These are phyloP conservation scores for Klebsormidium nitens DNA, from an alignment of 139 green algal genomes.

Conservation along the genomic window DNA sequence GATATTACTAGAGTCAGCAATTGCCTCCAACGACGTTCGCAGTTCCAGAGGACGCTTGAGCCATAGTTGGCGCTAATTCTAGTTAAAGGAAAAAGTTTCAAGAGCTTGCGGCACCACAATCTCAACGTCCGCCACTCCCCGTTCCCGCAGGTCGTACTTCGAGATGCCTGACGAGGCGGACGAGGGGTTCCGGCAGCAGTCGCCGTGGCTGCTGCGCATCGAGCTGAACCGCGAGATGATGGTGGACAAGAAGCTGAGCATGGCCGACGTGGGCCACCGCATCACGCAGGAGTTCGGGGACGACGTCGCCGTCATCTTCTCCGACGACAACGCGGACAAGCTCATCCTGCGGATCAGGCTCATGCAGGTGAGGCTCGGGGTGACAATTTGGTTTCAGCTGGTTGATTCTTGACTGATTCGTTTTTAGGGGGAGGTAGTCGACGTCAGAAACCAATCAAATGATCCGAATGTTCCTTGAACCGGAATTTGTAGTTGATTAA, in stretches of 20 bases:
- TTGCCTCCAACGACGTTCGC: too few relatives aligned
- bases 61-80: too few relatives aligned
- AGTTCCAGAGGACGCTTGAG: too few relatives aligned
- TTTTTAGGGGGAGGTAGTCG: too few relatives aligned
- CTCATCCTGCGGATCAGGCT: conserved; percentile 85
- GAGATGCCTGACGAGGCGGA: conserved; percentile 81
- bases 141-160: conserved; percentile 74
- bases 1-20: too few relatives aligned
- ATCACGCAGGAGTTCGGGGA: conserved; percentile 82
- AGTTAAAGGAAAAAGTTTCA: too few relatives aligned
- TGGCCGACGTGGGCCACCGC: conserved; percentile 65
- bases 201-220: conserved; percentile 94
- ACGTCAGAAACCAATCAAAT: too few relatives aligned
- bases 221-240: conserved; percentile 86
- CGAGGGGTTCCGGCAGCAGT: conserved; percentile 63
- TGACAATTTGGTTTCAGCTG: conserved; percentile 23
- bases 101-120: too few relatives aligned
- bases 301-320: conserved; percentile 89
- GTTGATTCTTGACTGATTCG: too few relatives aligned
- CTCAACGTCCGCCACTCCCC: too few relatives aligned
- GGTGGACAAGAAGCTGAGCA: conserved; percentile 89
- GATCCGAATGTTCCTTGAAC: too few relatives aligned
- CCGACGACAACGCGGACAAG: conserved; percentile 92
- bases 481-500: too few relatives aligned
- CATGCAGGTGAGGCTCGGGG: conserved; percentile 30